Base-by-base conservation (phyloP, 495 filamentous ascomycete genomes). In the Cercophora sp. region DNA sequence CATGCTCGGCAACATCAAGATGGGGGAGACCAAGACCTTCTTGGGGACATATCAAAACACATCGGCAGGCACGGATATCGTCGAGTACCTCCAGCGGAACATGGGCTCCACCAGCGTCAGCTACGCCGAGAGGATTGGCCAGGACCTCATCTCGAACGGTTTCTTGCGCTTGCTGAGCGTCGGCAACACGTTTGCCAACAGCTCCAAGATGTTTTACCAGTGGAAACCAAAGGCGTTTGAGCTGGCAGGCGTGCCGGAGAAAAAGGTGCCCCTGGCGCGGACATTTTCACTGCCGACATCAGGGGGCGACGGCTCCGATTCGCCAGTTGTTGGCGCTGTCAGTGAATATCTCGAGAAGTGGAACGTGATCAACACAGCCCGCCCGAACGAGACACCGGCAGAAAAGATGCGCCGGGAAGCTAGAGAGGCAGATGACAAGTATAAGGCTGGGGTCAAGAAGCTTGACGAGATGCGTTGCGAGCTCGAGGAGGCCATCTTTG, bases 141-240 rank as follows among this genome's bases (percentile, higher is more conserved):
- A 97, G 70, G 93, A 99, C 65, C 76, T 99, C 54, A 85, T 96
- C 43, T 71, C 80, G 4, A 80, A 87, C 62, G 93, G 93, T 25
- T 95, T 96, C 64, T 75, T 99, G 50, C 82, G 93, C 31, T 70
- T 99, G 58, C 81, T 99, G 55, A 94, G 88, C 64, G 92, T 99
- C 50, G 93, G 94, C 23, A 97, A 81, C 66, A 88, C 85, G 8
- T 99, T 99, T 62, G 90, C 91, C 53, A 99, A 99, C 71, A 96
- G 90, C 73, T 91, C 91, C 37, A 91, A 86, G 71, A 85, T 97
- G 83, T 87, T 87, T 64, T 99, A 97, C 67, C 93, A 99, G 67
- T 99, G 94, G 94, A 84, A 88, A 36, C 80, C 91, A 2, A 95
- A 88, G 69, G 87, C 86, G 0, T 97, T 96, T 70, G 85, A 96